Base-by-base conservation (phyloP, 1,284 basidiomycete genomes). In the Moniliophthora roreri region DNA sequence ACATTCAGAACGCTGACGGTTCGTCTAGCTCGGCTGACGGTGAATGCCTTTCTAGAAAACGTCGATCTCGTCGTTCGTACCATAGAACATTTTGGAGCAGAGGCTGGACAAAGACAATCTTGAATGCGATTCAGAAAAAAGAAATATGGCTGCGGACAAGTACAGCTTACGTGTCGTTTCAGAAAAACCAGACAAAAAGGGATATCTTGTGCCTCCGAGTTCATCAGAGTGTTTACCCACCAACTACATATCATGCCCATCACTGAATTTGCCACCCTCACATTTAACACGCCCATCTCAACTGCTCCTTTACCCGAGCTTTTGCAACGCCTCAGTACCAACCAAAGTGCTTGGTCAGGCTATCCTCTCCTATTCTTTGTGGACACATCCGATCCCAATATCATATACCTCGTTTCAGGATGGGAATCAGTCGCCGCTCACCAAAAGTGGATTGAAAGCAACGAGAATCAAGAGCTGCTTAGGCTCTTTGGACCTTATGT, bases 1-100 rank as follows among this genome's bases (percentile, higher is more conserved):
- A 84, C 77, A 18, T 91, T 91, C 67, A 75, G 75, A 40, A 91
- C 89, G 1, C 64, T 91, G 44, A 95, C 93, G 0, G 76, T 95
- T 51, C 85, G 93, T 44, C 74, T 95, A n/a, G 85, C 92, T 5
- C 82, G 93, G 53, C 74, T 95, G 38, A 82, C 87, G 0, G 78
- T 89, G 41, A 95, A 95, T 62, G 84, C 85, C 2, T 94, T 92
- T 71, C 77, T 95, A 40, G 92, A 95, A 63, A 93, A 92, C 60
- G 78, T 92, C 32, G 91, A 95, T 65, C 78, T 95, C 34, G 82
- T 95, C 46, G 77, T 88, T 11, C 84, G 89, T 35, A 94, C 91
- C n/a, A 78, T 95, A 60, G 81, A 80, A 50, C 85, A 87, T 59
- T 95, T 94, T 65, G 82, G 81, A 11, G 78, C 82, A 53, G 79